Evolutionary conservation across 148 eudicot species (phyloP).

Genomic region (Diospyros lotus): DNA sequence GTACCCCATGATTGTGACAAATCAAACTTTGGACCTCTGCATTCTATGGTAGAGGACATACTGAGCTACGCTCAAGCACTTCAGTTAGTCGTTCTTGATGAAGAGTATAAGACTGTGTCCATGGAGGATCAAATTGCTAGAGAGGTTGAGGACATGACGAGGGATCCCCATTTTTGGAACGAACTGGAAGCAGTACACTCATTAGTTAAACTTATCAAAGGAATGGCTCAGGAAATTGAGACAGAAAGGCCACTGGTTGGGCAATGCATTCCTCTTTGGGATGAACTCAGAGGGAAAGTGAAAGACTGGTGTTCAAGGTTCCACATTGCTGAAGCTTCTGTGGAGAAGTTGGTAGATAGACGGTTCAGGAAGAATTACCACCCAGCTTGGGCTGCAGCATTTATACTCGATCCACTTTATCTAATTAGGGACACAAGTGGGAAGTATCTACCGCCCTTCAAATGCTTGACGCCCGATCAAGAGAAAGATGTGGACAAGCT

Average conservation of each 20-base stretch:
- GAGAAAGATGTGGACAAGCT: conserved; percentile 96
- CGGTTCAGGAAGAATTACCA: conserved; percentile 85
- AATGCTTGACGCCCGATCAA: conserved; percentile 72
- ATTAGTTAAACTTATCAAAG: conserved; percentile 58
- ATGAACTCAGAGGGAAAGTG: conserved; percentile 64
- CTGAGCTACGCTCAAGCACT: conserved; percentile 67
- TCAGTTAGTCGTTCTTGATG: conserved; percentile 58
- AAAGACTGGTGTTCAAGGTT: conserved; percentile 78
- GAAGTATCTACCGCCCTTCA: conserved; percentile 89
- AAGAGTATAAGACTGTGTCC: conserved; percentile 55
- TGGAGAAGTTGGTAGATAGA: conserved; percentile 57
- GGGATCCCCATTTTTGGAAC: conserved; percentile 84
- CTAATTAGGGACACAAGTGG: conserved; percentile 68
- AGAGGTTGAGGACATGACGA: conserved; percentile 74
- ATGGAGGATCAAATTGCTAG: conserved; percentile 73
- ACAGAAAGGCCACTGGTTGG: conserved; percentile 70
- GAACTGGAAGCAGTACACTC: conserved; percentile 77
- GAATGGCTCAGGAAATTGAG: conserved; percentile 71
- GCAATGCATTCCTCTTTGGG: conserved; percentile 90
- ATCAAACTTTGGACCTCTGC: conserved; percentile 43
- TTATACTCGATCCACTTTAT: conserved; percentile 77
- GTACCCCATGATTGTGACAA: conserved; percentile 35
- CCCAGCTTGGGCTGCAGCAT: conserved; percentile 96
- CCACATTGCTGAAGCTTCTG: conserved; percentile 43
- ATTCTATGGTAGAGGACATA: conserved; percentile 62